Evolutionary conservation across 371 early-diverging fungal genomes (phyloP), one percentile per base, ranked within the genome.

Genomic region (Dinochytrium kinnereticum): DNA sequence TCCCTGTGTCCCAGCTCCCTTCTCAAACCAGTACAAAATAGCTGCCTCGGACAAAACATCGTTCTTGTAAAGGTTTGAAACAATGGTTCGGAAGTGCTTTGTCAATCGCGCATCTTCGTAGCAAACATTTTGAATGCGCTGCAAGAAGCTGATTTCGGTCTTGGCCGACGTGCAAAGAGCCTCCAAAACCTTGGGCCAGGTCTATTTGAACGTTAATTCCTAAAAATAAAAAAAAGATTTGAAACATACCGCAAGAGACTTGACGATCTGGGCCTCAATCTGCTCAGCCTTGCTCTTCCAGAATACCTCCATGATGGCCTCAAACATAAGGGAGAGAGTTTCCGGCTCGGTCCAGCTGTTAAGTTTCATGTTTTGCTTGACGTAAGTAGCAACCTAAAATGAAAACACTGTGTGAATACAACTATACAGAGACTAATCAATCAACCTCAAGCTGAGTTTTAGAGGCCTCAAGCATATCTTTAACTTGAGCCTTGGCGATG

Each of bases 1-100:
- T 71, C 96, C 96, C 77, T 92, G 92, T 36, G 91, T 78, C 73
- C 90, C 91, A 69, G 92, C 92, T 21, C 95, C 96, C 87, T 95
- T 96, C 73, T 93, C 91, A 21, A 86, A 88, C 97, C 97, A 96
- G 83, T 94, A 96, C 51, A 96, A 80, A 74, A 96, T 93, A 53
- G 95, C 96, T 72, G 88, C 90, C 76, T 94, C 95, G 3, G 94
- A 93, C 53, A 96, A 80, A 28, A 93, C 95, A 73, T 96, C 97
- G 75, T 91, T 86, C 83, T 94, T 90, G 90, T 96, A 96, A 74
- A 96, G 84, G 57, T 87, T 83, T 71, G 91, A 88, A 59, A 94
- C 88, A 64, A 95, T 91, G 72, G 88, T 89, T 66, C 92, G 90
- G 88, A 92, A 96, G 73, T 87, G 89, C 87, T 93, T 94, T 71